These are phyloP conservation scores for Fraxinus quadrangulata DNA, from an alignment of 257 asterid species.

Conservation along the genomic window DNA sequence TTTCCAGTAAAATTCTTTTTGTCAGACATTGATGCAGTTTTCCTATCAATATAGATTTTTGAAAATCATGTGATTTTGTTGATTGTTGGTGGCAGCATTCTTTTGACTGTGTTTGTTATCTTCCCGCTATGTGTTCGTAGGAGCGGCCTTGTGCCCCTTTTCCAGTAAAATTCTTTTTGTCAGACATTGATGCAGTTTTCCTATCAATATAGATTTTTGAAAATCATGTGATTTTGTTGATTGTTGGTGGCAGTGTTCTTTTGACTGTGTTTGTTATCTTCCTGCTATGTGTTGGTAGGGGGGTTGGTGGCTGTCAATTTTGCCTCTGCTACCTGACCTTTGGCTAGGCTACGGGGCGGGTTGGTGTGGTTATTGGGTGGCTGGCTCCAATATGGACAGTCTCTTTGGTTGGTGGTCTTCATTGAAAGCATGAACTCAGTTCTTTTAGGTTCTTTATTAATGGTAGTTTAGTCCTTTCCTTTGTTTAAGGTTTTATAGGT, in stretches of 20 bases:
- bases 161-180: background rate
- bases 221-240: background rate
- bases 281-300: background rate
- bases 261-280: background rate
- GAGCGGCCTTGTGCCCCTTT: background rate
- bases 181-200: background rate
- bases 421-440: background rate
- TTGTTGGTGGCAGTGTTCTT: background rate
- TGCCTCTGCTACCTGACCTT: constrained; percentile 1
- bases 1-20: background rate
- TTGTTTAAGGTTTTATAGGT: background rate
- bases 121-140: too few species aligned
- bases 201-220: background rate
- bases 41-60: background rate
- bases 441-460: background rate
- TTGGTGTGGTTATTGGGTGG: background rate
- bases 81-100: background rate
- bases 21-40: background rate
- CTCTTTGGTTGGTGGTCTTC: background rate
- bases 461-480: background rate
- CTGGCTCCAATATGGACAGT: background rate
- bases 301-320: background rate
- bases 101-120: background rate
- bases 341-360: background rate
- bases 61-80: constrained; percentile 1